Evolutionary conservation across 2,329 filamentous ascomycete genomes (phyloP).

Genomic region (Aspergillus tamarii): DNA sequence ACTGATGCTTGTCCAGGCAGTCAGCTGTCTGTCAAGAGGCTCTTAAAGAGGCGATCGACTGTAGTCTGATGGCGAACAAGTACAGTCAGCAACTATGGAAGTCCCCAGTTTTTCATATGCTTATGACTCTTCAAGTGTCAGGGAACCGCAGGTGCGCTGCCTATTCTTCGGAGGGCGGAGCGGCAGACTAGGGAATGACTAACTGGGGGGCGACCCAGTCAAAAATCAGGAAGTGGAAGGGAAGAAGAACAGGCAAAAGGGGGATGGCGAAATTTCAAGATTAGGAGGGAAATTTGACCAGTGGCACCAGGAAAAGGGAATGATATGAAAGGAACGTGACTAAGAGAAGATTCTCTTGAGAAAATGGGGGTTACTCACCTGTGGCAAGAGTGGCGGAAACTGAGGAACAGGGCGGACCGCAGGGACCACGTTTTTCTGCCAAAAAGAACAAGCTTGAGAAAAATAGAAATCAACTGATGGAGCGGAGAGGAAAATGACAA

Average conservation of each 20-base stretch:
- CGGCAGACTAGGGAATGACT: conserved; percentile 15
- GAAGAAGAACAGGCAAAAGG: conserved; percentile 1
- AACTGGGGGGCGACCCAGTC: conserved; percentile 16
- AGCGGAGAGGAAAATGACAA: conserved; percentile 6
- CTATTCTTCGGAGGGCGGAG: conserved; percentile 19
- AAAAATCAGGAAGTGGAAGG: conserved; percentile 10
- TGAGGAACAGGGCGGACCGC: conserved; percentile 19
- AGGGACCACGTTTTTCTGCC: conserved; percentile 23
- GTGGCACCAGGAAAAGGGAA: neutral
- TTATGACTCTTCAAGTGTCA: conserved; percentile 9
- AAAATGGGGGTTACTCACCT: conserved; percentile 2
- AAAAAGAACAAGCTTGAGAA: neutral
- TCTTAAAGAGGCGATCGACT: conserved; percentile 16
- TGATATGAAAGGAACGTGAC: neutral
- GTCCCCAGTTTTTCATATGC: neutral
- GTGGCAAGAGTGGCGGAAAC: conserved; percentile 26
- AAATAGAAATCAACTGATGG: neutral
- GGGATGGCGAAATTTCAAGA: conserved; percentile 8
- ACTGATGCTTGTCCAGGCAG: conserved; percentile 35
- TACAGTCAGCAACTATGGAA: conserved; percentile 9
- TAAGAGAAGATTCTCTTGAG: neutral
- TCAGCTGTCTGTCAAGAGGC: conserved; percentile 25
- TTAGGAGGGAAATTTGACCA: neutral
- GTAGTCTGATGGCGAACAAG: conserved; percentile 21
- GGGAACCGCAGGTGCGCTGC: conserved; percentile 23